A percentile compares a stretch with the other conserved stretches of the same genome.
Evolutionary conservation across 345 rosid genomes (phyloP).

Genomic region (Euphorbia pulcherrima): DNA sequence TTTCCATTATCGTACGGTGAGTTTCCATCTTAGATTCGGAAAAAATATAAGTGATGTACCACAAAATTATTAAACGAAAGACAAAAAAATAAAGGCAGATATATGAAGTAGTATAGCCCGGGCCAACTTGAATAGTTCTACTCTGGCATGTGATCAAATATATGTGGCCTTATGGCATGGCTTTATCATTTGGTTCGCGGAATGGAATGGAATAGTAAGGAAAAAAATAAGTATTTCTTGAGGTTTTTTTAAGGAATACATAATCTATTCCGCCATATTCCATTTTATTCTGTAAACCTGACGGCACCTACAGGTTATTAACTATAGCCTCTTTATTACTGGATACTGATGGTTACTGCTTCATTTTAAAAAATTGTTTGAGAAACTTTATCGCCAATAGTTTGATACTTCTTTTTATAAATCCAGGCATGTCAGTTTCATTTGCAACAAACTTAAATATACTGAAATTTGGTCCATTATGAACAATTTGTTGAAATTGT

Average conservation of each 20-base stretch:
- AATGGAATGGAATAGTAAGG: too few species aligned
- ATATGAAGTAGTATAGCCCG: too few species aligned
- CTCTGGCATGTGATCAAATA: not conserved
- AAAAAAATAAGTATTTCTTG: too few species aligned
- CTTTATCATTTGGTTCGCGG: too few species aligned
- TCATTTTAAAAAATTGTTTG: not conserved
- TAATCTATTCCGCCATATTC: too few species aligned
- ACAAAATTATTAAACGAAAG: not conserved
- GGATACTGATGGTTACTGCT: not conserved
- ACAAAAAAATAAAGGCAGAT: not conserved
- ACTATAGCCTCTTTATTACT: not conserved
- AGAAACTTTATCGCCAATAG: not conserved
- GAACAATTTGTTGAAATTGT: not conserved
- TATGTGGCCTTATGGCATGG: not conserved
- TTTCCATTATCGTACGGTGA: conserved; percentile 83
- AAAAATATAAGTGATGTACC: not conserved
- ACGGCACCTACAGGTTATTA: not conserved
- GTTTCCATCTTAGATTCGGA: conserved; percentile 22
- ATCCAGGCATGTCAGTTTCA: not conserved
- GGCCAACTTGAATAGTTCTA: not conserved
- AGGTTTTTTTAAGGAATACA: too few species aligned
- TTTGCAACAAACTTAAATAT: not conserved
- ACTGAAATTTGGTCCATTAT: not conserved
- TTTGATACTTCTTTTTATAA: not conserved
- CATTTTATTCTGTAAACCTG: too few species aligned